These are phyloP conservation scores for Agarophyton chilense DNA, from an alignment of 23 red algal species.

Conservation along the genomic window DNA sequence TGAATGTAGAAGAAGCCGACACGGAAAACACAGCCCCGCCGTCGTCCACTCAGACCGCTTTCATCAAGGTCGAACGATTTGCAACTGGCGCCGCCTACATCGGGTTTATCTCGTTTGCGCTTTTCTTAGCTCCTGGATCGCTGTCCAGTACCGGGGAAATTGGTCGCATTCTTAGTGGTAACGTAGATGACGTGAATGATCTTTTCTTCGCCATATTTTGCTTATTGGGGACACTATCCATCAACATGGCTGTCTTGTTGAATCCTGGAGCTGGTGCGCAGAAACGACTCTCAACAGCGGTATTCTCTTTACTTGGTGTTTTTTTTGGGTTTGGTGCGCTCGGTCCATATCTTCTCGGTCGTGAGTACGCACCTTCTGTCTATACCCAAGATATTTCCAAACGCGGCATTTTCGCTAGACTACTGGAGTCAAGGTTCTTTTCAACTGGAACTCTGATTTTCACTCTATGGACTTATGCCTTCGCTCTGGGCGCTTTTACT, in stretches of 20 bases:
- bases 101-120: slow-evolving; percentile 28
- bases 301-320: slow-evolving; percentile 24
- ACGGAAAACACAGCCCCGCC: neutral
- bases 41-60: neutral
- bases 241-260: slow-evolving; percentile 46
- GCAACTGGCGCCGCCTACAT: neutral
- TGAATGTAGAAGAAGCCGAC: neutral
- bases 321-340: slow-evolving; percentile 50
- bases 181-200: slow-evolving; percentile 59
- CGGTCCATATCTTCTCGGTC: slow-evolving; percentile 53
- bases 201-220: slow-evolving; percentile 63
- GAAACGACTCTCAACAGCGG: slow-evolving; percentile 19
- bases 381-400: slow-evolving; percentile 31
- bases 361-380: slow-evolving; percentile 49
- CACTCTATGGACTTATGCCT: slow-evolving; percentile 37
- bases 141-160: slow-evolving; percentile 19
- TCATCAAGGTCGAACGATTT: slow-evolving; percentile 4
- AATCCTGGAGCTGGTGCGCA: slow-evolving; percentile 41
- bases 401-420: slow-evolving; percentile 4
- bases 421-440: slow-evolving; percentile 38
- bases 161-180: slow-evolving; percentile 24
- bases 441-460: slow-evolving; percentile 27
- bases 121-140: slow-evolving; percentile 54
- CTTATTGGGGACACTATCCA: slow-evolving; percentile 27
- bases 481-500: slow-evolving; percentile 52